These are phyloP conservation scores for Harringtonia aguacate DNA, from an alignment of 2,329 filamentous ascomycete genomes.

Conservation along the genomic window DNA sequence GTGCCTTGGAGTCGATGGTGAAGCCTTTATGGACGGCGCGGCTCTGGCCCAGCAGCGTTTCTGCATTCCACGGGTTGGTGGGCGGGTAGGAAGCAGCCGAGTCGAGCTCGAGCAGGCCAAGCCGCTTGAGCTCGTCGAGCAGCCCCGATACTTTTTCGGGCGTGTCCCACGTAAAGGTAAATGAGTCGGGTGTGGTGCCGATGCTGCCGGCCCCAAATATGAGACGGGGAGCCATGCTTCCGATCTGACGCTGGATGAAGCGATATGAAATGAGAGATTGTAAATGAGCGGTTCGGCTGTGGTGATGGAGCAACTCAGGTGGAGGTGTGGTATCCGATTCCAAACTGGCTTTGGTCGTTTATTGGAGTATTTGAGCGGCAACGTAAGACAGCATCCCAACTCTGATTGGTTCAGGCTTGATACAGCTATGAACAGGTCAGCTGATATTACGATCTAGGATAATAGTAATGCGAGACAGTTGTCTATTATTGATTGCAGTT, in stretches of 20 bases:
- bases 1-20: slow-evolving; percentile 11
- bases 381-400: no score
- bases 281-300: no score
- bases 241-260: no score
- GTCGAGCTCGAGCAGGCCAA: slow-evolving; percentile 13
- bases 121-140: slow-evolving; percentile 7
- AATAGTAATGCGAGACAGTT: no score
- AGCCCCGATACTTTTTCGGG: slow-evolving; percentile 12
- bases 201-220: slow-evolving; percentile 14
- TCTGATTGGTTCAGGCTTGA: no score
- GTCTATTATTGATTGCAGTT: no score
- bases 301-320: no score
- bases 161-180: slow-evolving; percentile 13
- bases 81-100: slow-evolving; percentile 13
- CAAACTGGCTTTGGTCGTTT: no score
- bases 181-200: slow-evolving; percentile 10
- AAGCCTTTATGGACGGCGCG: slow-evolving; percentile 7
- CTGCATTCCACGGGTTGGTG: slow-evolving; percentile 12
- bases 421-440: no score
- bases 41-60: slow-evolving; percentile 11
- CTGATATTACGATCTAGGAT: no score
- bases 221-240: slow-evolving; percentile 10
- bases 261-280: background rate
- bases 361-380: no score
- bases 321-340: no score